Percentiles rank a stretch among this genome's conserved stretches.
Conservation (phyloP, 768 basidiomycete species). For the Podaxis sp. region DNA sequence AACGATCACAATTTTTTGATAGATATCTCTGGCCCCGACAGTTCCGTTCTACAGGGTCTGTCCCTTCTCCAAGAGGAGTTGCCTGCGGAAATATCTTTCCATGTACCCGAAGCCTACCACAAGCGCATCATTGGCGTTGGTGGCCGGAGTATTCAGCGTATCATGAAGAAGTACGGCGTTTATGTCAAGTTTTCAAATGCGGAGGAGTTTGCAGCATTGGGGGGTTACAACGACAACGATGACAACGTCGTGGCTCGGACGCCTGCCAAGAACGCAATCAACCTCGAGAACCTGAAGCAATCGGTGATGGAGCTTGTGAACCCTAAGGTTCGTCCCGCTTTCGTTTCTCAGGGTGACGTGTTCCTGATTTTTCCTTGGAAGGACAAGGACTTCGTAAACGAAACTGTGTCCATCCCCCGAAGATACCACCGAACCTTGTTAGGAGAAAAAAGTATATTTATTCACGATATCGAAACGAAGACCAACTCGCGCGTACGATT, state of each 20-base stretch:
- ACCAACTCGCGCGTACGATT: constrained; percentile 92
- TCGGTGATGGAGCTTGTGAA: constrained; percentile 97
- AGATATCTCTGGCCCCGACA: constrained; percentile 84
- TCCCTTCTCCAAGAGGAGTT: constrained; percentile 93
- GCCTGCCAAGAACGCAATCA: constrained; percentile 95
- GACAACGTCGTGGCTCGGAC: constrained; percentile 99
- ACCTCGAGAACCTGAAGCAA: constrained; percentile 92
- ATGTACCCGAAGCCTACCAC: constrained; percentile 97
- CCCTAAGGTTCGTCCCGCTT: constrained; percentile 68
- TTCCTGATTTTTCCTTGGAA: constrained; percentile 28
- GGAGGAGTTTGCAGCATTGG: constrained; percentile 92
- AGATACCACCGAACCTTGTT: constrained; percentile 93
- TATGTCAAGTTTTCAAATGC: constrained; percentile 99
- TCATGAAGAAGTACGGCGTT: constrained; percentile 99
- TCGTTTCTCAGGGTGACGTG: neutral
- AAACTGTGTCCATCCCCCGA: constrained; percentile 90
- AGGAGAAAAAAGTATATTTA: constrained; percentile 96
- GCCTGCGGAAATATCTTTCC: constrained; percentile 98
- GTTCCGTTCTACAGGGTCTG: constrained; percentile 83
- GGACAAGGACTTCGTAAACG: constrained; percentile 97
- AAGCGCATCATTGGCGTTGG: constrained; percentile 99
- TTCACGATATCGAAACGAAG: constrained; percentile 95
- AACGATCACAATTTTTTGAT: constrained; percentile 96
- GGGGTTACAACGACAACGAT: constrained; percentile 95
- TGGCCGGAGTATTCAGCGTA: constrained; percentile 95